Base-by-base conservation (phyloP, 495 filamentous ascomycete genomes). In the Geopyxis carbonaria region DNA sequence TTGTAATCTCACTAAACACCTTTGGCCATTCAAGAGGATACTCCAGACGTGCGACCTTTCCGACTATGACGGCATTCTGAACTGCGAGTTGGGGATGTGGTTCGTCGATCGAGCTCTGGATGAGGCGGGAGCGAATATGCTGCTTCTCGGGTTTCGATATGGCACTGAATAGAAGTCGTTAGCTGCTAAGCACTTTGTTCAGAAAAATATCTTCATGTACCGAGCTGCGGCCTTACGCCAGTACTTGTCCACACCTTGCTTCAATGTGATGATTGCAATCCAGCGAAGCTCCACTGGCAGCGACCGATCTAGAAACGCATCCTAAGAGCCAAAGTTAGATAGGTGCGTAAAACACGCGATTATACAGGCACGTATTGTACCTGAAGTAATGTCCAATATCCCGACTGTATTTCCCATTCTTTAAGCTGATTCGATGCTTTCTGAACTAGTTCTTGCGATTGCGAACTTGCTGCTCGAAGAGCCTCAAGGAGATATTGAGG, bases 211-310 rank as follows among this genome's bases (percentile, higher is more conserved):
- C 25, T 28, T 13, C 25, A 7, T 10, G 10, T 63, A 75, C 72
- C 78, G 70, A 13, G 61, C 64, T 11, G 78, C 68, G 2, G 71
- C 75, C 50, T 73, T 77, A 28, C 89, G 70, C 89, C 89, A 97
- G 57, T 81, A 83, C 56, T 78, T 84, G 50, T 94, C 87, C 51
- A 93, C 81, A 19, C 83, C 89, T 57, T 94, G 93, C 56, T 94
- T 94, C 38, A 97, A 63, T 52, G 91, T 80, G 44, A 93, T 94
- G 35, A 93, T 74, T 13, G 84, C 74, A n/a, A 93, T 69, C 55
- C 89, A 81, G 35, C 89, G 77, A 29, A 82, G 67, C 47, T 86
- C 75, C 10, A 66, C 50, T 8, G 83, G 80, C 0, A 86, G 62
- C 4, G 68, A 68, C 30, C 73, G 72, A 58, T 93, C 79, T 32